A percentile compares a stretch with the other conserved stretches of the same genome.
Conservation (phyloP, 768 basidiomycete species). For the Filobasidium wieringae region DNA sequence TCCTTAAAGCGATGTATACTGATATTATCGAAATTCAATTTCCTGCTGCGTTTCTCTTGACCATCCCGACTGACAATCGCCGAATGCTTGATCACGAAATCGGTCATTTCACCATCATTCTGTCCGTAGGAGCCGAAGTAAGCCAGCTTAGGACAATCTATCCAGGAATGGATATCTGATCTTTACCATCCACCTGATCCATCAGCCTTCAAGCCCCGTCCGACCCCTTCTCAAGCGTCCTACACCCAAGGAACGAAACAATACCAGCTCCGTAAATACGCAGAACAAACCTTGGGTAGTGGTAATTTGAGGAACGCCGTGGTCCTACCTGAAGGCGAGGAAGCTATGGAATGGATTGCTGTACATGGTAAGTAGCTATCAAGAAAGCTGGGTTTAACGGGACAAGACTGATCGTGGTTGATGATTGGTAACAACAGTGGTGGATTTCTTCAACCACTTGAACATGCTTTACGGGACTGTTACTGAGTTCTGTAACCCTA, state of each 20-base stretch:
- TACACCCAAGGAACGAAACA: constrained; percentile 77
- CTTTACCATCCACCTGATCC: not conserved
- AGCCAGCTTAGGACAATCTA: not conserved
- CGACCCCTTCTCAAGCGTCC: constrained; percentile 48
- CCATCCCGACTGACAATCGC: too few species aligned
- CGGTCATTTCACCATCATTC: not conserved
- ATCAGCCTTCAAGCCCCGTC: constrained; percentile 85
- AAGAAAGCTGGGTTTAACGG: not conserved
- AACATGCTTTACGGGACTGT: constrained; percentile 99
- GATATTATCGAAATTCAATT: not conserved
- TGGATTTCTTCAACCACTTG: constrained; percentile 98
- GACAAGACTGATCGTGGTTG: not conserved
- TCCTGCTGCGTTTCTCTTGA: not conserved
- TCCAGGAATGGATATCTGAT: not conserved
- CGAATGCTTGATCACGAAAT: not conserved
- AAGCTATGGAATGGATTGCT: constrained; percentile 97
- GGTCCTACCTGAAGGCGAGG: constrained; percentile 89
- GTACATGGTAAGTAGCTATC: constrained; percentile 66
- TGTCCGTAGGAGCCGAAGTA: not conserved
- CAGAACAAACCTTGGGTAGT: constrained; percentile 51
- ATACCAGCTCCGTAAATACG: constrained; percentile 86
- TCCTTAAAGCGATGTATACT: not conserved
- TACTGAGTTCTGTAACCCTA: constrained; percentile 90
- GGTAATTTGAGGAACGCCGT: constrained; percentile 89
- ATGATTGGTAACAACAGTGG: constrained; percentile 48